Base-by-base conservation (phyloP, 257 asterid species). In the Knoxia roxburghii region DNA sequence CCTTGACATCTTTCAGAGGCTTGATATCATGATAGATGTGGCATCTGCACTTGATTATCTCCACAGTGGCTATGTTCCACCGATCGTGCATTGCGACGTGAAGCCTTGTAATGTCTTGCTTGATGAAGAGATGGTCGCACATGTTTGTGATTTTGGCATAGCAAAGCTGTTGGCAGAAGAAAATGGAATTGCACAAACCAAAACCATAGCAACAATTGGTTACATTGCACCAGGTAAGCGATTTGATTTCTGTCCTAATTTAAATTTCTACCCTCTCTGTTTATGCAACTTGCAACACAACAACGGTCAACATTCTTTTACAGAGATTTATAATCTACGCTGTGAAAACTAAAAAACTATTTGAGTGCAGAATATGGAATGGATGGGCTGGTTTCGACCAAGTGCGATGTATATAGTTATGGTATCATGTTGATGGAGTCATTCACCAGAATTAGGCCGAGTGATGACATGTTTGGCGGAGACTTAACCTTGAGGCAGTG, bases 61-160 rank as follows among this genome's bases (percentile, higher is more conserved):
- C 37, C 65, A 72, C 14, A 54, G 55, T 12, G 70, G 71, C 14
- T 33, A 54, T 56, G 55, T 33, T 29, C 18, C 49, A 0, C 61
- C 43, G 3, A 53, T 72, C 40, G 71, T 72, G 60, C 76, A 72
- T 23, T 72, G 70, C 55, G 71, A 64, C 30, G n/a, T 72, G 45
- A 72, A 64, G 45, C 76, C 71, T n/a, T 57, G 67, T 43, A 72
- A 64, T 7, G 45, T 64, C 59, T 48, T 64, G 52, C 66, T 72
- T 1, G 66, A 72, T 33, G 58, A 64, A 71, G 53, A 64, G n/a
- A 63, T 71, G 64, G 48, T 64, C 18, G 75, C 37, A 11, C 69
- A 71, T 63, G 65, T 63, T 2, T 23, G 40, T 63, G 75, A 71
- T 71, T 71, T 71, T 71, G 75, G 70, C 23, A 70, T 37, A 5